Base-by-base conservation (phyloP, 1,284 basidiomycete species). In the Microbotryum lychnidis-dioicae region DNA sequence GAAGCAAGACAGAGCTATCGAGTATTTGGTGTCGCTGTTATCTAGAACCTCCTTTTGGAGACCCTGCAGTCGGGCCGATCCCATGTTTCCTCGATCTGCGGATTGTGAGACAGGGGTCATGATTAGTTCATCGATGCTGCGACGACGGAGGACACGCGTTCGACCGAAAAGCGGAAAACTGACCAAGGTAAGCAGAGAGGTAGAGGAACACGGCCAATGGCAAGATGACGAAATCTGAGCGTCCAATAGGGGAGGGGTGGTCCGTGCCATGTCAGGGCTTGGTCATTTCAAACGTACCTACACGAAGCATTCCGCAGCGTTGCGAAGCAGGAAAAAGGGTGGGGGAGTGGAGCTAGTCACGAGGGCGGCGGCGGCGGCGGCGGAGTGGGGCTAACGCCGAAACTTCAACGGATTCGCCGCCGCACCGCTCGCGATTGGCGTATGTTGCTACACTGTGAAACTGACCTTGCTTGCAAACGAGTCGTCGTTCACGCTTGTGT, bases 121-220 rank as follows among this genome's bases (percentile, higher is more conserved):
- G 16, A 10, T 42, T 4, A 42, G 37, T 42, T 42, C 12, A 18
- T 42, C 37, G 37, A 18, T 18, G 14, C 37, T 42, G 37, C 12
- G 37, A 42, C 37, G 14, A 18, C 37, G 16, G 37, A 42, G 14
- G 37, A 42, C 37, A 42, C 37, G 3, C 37, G 37, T 18, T 42
- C 50, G 20, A 7, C 27, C 21, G 50, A 14, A 12, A 23, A 20
- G 25, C 6, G 72, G 67, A 12, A 75, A 25, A 49, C 62, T 75
- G 74, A 18, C 75, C 75, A 42, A 78, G 74, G 65, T 78, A 79
- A 6, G 77, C 77, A 6, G 70, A 69, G 27, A 79, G 69, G 65
- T 79, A 79, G 20, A 79, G 71, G 8, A 77, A 62, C 0, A 75
- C 72, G 6, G 77, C 76, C 57, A 78, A 73, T 1, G 77, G 77